Evolutionary conservation across 2,329 filamentous ascomycete species (phyloP).

Genomic region (Capronia epimyces): DNA sequence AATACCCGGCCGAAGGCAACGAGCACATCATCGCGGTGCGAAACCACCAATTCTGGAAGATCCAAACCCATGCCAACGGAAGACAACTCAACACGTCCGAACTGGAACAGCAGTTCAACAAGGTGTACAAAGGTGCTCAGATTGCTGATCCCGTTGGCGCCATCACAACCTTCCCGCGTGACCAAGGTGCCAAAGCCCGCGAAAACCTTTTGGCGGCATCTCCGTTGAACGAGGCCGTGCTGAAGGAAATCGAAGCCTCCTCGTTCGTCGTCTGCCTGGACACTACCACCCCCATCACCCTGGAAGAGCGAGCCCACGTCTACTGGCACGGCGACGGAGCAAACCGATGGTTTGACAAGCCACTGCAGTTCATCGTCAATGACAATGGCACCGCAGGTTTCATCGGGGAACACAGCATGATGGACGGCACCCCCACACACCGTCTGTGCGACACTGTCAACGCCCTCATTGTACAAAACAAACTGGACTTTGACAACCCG

Average conservation of each 20-base stretch:
- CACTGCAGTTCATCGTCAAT: conserved; percentile 94
- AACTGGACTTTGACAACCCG: conserved; percentile 80
- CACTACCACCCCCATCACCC: conserved; percentile 81
- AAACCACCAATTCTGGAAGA: conserved; percentile 98
- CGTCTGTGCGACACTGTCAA: conserved; percentile 92
- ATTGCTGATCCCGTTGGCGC: conserved; percentile 70
- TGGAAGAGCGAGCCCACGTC: conserved; percentile 89
- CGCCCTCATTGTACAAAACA: conserved; percentile 86
- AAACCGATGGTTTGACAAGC: conserved; percentile 98
- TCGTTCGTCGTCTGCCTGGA: conserved; percentile 93
- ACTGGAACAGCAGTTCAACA: conserved; percentile 81
- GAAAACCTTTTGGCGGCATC: conserved; percentile 69
- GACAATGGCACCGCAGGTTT: conserved; percentile 97
- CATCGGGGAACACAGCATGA: conserved; percentile 99
- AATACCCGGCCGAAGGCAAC: conserved; percentile 68
- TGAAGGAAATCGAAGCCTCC: conserved; percentile 78
- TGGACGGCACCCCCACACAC: conserved; percentile 98
- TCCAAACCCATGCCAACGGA: conserved; percentile 72
- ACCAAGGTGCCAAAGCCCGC: conserved; percentile 83
- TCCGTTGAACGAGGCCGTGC: conserved; percentile 67
- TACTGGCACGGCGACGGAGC: conserved; percentile 98
- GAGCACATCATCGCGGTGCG: conserved; percentile 84
- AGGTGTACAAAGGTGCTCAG: conserved; percentile 73
- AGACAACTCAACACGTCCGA: conserved; percentile 82
- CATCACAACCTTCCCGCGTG: conserved; percentile 86